Percentiles rank a stretch among this genome's conserved stretches.
Evolutionary conservation across 352 stramenopile species (phyloP).

Genomic region (Phytophthora fragariaefolia): DNA sequence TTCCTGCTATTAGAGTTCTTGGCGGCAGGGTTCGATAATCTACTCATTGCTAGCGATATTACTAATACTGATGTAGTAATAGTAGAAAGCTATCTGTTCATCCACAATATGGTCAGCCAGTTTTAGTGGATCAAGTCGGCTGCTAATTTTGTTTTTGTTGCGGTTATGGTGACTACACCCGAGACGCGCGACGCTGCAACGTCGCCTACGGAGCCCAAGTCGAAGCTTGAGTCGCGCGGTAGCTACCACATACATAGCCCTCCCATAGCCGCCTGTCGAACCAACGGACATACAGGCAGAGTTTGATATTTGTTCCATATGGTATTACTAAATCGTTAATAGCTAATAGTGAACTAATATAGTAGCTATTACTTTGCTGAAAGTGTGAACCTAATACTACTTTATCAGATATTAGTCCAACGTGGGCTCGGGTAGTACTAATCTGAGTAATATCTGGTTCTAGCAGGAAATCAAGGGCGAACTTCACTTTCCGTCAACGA

Average conservation of each 20-base stretch:
- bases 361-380: background rate
- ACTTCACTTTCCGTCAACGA: too few species aligned
- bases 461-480: too few species aligned
- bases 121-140: background rate
- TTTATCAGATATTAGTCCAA: background rate
- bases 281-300: background rate
- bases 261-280: background rate
- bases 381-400: background rate
- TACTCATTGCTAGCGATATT: too few species aligned
- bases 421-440: background rate
- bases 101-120: too few species aligned
- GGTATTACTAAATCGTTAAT: too few species aligned
- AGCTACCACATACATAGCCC: constrained; percentile 1
- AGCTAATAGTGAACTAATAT: background rate
- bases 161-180: constrained; percentile 1
- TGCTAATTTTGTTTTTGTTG: constrained; percentile 1
- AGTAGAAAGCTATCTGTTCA: too few species aligned
- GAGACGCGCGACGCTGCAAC: background rate
- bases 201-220: background rate
- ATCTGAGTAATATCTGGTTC: background rate
- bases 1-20: too few species aligned
- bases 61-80: too few species aligned
- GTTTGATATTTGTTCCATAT: too few species aligned
- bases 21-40: too few species aligned
- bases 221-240: background rate